These are phyloP conservation scores for Gossypium bickii DNA, from an alignment of 345 rosid genomes.

Conservation along the genomic window DNA sequence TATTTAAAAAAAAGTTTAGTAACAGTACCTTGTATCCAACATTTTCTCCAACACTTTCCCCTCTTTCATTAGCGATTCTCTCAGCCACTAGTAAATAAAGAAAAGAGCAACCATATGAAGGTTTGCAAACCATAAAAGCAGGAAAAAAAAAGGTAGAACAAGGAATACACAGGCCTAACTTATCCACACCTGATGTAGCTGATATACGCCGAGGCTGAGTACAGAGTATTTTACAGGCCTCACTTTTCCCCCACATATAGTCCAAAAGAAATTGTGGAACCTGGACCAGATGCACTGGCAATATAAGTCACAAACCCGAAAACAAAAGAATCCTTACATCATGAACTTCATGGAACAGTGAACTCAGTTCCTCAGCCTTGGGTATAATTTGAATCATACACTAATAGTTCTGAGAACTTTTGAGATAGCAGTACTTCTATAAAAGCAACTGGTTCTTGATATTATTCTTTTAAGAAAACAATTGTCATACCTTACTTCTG, in stretches of 20 bases:
- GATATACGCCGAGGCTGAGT: constrained; percentile 99
- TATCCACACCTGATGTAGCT: constrained; percentile 69
- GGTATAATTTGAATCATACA: background rate
- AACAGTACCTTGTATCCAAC: constrained; percentile 83
- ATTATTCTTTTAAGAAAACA: background rate
- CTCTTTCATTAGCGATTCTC: constrained; percentile 85
- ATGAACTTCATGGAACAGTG: background rate
- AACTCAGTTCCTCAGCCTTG: background rate
- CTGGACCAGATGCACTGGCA: constrained; percentile 32
- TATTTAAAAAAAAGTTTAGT: background rate
- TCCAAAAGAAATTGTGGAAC: constrained; percentile 91
- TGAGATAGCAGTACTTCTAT: background rate
- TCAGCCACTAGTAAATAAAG: constrained; percentile 73
- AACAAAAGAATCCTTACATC: background rate
- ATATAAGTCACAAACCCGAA: constrained; percentile 2
- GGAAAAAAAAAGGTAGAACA: background rate
- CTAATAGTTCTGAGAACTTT: background rate
- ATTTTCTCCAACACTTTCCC: constrained; percentile 67
- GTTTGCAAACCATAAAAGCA: constrained; percentile 13
- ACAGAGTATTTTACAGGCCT: constrained; percentile 83
- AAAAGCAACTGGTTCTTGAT: background rate
- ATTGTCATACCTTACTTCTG: background rate
- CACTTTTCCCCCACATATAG: constrained; percentile 67
- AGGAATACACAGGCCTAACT: constrained; percentile 14
- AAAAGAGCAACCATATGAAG: constrained; percentile 12